These are phyloP conservation scores for Calonectria ilicicola DNA, from an alignment of 2,329 filamentous ascomycete species.

Conservation along the genomic window DNA sequence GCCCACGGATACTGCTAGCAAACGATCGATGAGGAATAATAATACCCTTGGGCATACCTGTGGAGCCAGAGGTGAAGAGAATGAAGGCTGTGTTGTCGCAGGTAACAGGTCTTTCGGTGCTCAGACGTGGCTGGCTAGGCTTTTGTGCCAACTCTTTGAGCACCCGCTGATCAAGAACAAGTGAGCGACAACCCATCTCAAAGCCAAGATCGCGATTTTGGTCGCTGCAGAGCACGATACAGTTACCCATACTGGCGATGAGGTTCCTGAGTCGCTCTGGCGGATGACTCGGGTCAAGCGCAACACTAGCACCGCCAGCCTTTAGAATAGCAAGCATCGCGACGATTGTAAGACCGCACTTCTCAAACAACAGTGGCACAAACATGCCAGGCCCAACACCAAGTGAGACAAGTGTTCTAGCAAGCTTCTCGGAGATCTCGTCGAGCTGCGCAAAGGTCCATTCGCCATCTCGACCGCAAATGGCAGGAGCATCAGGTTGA, in stretches of 20 bases:
- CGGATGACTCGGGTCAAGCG: not conserved
- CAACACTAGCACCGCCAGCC: not conserved
- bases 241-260: not conserved
- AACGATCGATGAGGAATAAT: not conserved
- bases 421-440: not conserved
- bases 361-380: not conserved
- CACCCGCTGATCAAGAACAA: not conserved
- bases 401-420: not conserved
- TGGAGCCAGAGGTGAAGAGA: not conserved
- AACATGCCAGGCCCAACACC: not conserved
- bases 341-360: not conserved
- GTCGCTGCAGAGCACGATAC: not conserved
- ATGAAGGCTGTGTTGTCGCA: not conserved
- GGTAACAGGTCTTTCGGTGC: not conserved
- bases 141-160: not conserved
- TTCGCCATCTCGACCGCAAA: not conserved
- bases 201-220: not conserved
- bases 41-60: not conserved
- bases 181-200: not conserved
- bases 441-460: not conserved
- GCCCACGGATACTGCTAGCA: not conserved
- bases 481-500: not conserved
- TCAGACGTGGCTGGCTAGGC: not conserved
- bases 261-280: not conserved
- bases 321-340: not conserved